Percentiles rank a stretch among this genome's conserved stretches.
phyloP scores from a whole-genome alignment of 1,284 basidiomycete genomes.

The Lignosus rhinocerotis region DNA sequence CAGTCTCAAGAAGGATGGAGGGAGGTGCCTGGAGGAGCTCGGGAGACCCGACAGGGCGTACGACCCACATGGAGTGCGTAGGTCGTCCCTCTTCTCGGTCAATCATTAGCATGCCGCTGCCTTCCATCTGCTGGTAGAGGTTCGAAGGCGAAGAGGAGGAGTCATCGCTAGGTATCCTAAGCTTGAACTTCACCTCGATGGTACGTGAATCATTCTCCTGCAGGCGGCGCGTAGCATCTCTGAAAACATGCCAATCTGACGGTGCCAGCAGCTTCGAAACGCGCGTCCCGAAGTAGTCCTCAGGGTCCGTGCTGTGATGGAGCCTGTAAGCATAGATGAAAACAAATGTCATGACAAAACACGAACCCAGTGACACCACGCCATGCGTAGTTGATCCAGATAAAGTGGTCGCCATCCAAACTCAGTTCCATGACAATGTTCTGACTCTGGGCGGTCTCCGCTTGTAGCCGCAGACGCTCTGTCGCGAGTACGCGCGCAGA shows the following conservation, averaged over 20 bases:
- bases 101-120: slow-evolving; percentile 98
- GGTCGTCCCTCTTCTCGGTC: slow-evolving; percentile 85
- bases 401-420: slow-evolving; percentile 88
- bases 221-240: slow-evolving; percentile 83
- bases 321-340: slow-evolving; percentile 3
- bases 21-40: slow-evolving; percentile 64
- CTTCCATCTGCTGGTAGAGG: slow-evolving; percentile 90
- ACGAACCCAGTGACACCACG: slow-evolving; percentile 89
- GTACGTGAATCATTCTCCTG: slow-evolving; percentile 94
- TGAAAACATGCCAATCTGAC: slow-evolving; percentile 85
- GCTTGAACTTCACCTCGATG: slow-evolving; percentile 87
- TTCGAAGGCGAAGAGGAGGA: slow-evolving; percentile 42
- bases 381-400: slow-evolving; percentile 97
- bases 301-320: slow-evolving; percentile 76
- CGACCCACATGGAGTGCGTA: slow-evolving; percentile 99
- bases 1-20: slow-evolving; percentile 54
- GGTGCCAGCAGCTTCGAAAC: slow-evolving; percentile 85
- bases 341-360: neutral
- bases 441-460: slow-evolving; percentile 91
- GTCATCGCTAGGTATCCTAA: slow-evolving; percentile 67
- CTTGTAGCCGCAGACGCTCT: slow-evolving; percentile 82
- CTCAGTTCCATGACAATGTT: slow-evolving; percentile 96
- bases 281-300: slow-evolving; percentile 76
- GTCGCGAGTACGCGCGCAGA: slow-evolving; percentile 79
- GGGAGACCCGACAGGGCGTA: slow-evolving; percentile 80